phyloP scores from a whole-genome alignment of 352 stramenopile genomes.

The Halophytophthora polymorphica region DNA sequence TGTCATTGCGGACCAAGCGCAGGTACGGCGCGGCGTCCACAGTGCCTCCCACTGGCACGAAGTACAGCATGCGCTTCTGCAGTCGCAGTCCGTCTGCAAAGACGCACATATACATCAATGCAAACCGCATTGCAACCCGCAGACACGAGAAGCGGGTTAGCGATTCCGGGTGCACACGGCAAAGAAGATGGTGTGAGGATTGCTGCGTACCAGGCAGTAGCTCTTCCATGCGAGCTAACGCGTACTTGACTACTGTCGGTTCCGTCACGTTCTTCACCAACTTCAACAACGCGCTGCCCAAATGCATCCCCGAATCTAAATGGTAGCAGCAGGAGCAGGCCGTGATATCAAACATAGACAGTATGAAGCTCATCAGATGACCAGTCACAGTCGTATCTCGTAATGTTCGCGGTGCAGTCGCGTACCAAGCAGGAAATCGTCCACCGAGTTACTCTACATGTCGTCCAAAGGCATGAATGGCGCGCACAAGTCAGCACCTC shows the following conservation, averaged over 20 bases:
- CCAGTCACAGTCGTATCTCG: background rate
- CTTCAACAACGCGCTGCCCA: slow-evolving; percentile 74
- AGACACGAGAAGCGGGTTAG: background rate
- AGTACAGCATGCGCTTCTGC: slow-evolving; percentile 76
- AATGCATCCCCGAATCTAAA: slow-evolving; percentile 56
- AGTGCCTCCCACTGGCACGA: slow-evolving; percentile 67
- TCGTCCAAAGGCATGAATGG: background rate
- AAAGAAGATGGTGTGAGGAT: background rate
- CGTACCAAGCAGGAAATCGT: slow-evolving; percentile 65
- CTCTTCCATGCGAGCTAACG: slow-evolving; percentile 84
- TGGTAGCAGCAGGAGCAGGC: no score
- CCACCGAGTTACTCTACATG: slow-evolving; percentile 59
- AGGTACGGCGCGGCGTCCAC: slow-evolving; percentile 80
- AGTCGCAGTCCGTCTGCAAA: slow-evolving; percentile 67
- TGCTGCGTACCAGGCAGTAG: slow-evolving; percentile 56
- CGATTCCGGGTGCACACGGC: background rate
- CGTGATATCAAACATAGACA: background rate
- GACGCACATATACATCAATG: slow-evolving; percentile 3
- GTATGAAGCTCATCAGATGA: no score
- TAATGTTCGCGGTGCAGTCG: background rate
- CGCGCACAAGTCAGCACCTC: slow-evolving; percentile 16
- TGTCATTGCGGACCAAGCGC: slow-evolving; percentile 81
- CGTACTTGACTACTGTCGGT: slow-evolving; percentile 84
- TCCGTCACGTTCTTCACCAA: slow-evolving; percentile 88
- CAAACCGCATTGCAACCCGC: background rate